A percentile compares a stretch with the other conserved stretches of the same genome.
Evolutionary conservation across 768 basidiomycete species (phyloP).

Genomic region (Ramaria rubella): DNA sequence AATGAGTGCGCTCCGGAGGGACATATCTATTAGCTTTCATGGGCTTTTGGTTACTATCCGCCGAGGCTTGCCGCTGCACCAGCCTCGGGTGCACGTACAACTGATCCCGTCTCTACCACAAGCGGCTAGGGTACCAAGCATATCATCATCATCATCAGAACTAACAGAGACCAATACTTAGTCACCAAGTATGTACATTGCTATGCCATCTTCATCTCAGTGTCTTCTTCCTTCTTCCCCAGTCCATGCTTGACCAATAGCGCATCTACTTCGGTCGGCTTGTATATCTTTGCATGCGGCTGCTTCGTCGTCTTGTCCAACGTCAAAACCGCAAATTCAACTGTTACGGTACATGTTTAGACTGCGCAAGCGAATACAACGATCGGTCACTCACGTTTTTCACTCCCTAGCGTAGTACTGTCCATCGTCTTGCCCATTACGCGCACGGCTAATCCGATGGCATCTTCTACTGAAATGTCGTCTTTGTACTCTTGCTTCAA

Average conservation of each 20-base stretch:
- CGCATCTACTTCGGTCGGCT: slow-evolving; percentile 81
- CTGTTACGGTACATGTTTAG: slow-evolving; percentile 34
- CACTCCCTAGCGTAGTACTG: slow-evolving; percentile 90
- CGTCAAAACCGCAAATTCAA: slow-evolving; percentile 94
- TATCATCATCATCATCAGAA: too few species aligned
- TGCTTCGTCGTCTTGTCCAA: slow-evolving; percentile 69
- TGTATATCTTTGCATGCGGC: slow-evolving; percentile 89
- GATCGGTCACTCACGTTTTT: slow-evolving; percentile 71
- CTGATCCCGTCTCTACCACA: too few species aligned
- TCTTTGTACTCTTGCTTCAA: slow-evolving; percentile 99
- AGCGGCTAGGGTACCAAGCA: too few species aligned
- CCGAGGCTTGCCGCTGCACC: too few species aligned
- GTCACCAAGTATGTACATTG: not conserved
- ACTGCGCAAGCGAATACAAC: not conserved
- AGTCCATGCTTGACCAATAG: slow-evolving; percentile 72
- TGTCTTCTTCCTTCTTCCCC: slow-evolving; percentile 79
- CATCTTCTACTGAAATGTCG: slow-evolving; percentile 78
- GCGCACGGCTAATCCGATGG: slow-evolving; percentile 82
- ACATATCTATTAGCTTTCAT: too few species aligned
- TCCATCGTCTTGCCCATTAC: slow-evolving; percentile 99
- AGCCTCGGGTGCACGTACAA: too few species aligned
- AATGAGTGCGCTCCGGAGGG: too few species aligned
- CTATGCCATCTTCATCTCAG: slow-evolving; percentile 61
- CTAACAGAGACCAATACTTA: too few species aligned
- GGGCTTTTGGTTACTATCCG: too few species aligned